Conservation (phyloP, 495 filamentous ascomycete species). For the Lepidopterella palustris region DNA sequence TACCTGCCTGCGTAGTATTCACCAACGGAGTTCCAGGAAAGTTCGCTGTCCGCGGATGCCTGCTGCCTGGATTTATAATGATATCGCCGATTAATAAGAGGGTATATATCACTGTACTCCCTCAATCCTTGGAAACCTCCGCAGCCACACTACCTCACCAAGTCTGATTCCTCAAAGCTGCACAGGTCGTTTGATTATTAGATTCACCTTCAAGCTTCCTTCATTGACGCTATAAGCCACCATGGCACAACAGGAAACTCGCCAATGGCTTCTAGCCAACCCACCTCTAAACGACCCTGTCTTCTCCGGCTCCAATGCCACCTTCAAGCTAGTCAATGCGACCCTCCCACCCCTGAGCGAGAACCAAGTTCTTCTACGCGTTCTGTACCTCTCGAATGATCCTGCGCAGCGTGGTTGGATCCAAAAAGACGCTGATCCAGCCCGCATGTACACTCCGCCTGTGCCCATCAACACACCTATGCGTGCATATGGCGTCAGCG, state of each 20-base stretch:
- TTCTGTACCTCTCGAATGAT: conserved; percentile 67
- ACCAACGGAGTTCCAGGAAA: too few species aligned
- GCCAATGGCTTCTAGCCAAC: conserved; percentile 35
- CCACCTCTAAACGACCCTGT: conserved; percentile 27
- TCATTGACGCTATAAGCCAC: background rate
- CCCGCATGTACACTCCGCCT: conserved; percentile 59
- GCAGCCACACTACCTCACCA: too few species aligned
- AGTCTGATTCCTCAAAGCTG: background rate
- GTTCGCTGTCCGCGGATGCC: too few species aligned
- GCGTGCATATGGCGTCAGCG: conserved; percentile 54
- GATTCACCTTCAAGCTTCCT: background rate
- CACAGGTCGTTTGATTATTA: background rate
- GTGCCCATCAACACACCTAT: conserved; percentile 61
- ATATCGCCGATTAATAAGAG: too few species aligned
- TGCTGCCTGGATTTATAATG: too few species aligned
- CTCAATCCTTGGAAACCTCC: too few species aligned
- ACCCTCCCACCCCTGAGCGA: conserved; percentile 47
- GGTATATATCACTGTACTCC: too few species aligned
- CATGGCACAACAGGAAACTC: conserved; percentile 13
- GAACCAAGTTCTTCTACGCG: conserved; percentile 59
- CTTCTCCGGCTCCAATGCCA: conserved; percentile 43
- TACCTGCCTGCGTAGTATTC: too few species aligned
- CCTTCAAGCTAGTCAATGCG: conserved; percentile 43
- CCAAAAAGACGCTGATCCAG: conserved; percentile 43
- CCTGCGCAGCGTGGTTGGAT: conserved; percentile 80